Evolutionary conservation across 805 yeast genomes (phyloP).

Genomic region (Kuraishia borneana): DNA sequence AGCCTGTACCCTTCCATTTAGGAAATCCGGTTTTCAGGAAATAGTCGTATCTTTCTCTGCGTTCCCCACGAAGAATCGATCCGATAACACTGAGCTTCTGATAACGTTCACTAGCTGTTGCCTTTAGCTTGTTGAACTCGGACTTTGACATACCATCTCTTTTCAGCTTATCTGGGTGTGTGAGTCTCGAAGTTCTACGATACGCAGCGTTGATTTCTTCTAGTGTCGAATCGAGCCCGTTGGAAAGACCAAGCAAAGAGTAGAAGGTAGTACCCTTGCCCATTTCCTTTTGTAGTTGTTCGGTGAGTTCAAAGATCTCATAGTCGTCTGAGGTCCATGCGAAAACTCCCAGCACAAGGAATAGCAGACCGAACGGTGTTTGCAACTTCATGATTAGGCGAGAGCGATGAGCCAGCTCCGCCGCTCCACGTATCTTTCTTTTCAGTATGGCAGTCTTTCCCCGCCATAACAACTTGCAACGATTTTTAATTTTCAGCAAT

Average conservation of each 20-base stretch:
- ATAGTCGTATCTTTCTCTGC: conserved; percentile 71
- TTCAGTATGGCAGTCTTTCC: no score
- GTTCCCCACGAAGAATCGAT: conserved; percentile 54
- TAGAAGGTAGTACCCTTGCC: conserved; percentile 57
- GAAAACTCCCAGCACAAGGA: neutral
- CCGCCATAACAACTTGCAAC: conserved; percentile 12
- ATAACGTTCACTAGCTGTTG: conserved; percentile 55
- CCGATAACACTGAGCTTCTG: conserved; percentile 71
- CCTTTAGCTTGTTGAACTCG: conserved; percentile 17
- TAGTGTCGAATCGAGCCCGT: conserved; percentile 27
- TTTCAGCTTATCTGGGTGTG: conserved; percentile 79
- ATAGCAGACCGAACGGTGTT: conserved; percentile 1
- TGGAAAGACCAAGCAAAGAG: conserved; percentile 45
- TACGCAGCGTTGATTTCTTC: conserved; percentile 56
- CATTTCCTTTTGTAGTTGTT: conserved; percentile 49
- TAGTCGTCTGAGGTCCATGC: conserved; percentile 44
- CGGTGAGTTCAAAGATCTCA: conserved; percentile 68
- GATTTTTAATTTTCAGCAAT: conserved; percentile 10
- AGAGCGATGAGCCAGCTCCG: neutral
- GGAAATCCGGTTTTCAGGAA: conserved; percentile 83
- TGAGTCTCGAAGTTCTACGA: conserved; percentile 54
- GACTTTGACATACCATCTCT: conserved; percentile 19
- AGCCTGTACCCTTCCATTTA: conserved; percentile 57
- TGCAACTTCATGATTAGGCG: neutral
- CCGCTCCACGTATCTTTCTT: no score